Conservation (phyloP, 1,139 yeast species). For the Sugiyamaella sp. region DNA sequence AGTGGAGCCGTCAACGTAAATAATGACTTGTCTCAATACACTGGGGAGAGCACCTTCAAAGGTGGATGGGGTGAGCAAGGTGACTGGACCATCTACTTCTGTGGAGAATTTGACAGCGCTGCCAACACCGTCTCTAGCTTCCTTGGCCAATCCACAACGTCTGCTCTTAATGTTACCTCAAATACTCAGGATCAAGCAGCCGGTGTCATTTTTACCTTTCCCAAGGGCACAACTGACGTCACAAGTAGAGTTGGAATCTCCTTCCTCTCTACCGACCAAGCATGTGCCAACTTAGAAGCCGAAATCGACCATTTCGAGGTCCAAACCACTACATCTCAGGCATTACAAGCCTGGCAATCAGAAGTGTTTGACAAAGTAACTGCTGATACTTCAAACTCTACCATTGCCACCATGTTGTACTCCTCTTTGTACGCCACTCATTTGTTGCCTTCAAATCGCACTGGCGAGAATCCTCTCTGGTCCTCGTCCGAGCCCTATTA, state of each 20-base stretch:
- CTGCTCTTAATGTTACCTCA: slow-evolving; percentile 6
- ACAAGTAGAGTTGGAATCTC: slow-evolving; percentile 46
- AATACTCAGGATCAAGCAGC: slow-evolving; percentile 12
- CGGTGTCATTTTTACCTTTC: slow-evolving; percentile 21
- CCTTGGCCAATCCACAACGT: slow-evolving; percentile 4
- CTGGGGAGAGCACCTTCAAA: slow-evolving; percentile 17
- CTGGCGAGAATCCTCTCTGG: slow-evolving; percentile 46
- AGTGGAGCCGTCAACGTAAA: slow-evolving; percentile 15
- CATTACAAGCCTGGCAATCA: slow-evolving; percentile 39
- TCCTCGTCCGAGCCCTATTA: slow-evolving; percentile 41
- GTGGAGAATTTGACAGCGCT: slow-evolving; percentile 19
- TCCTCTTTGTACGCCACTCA: slow-evolving; percentile 45
- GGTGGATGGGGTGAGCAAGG: slow-evolving; percentile 24
- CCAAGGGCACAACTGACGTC: slow-evolving; percentile 20
- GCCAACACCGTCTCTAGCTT: slow-evolving; percentile 15
- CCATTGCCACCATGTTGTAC: slow-evolving; percentile 39
- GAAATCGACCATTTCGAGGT: slow-evolving; percentile 36
- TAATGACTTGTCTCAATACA: slow-evolving; percentile 10
- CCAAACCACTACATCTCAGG: slow-evolving; percentile 34
- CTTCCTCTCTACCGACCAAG: slow-evolving; percentile 42
- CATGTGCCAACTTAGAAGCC: slow-evolving; percentile 40
- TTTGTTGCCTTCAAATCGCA: slow-evolving; percentile 45
- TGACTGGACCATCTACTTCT: slow-evolving; percentile 21
- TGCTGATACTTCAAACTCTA: slow-evolving; percentile 27
- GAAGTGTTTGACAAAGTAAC: slow-evolving; percentile 27